phyloP scores from a whole-genome alignment of 192 early-diverging fungal genomes.

The Chytriomyces sp. region DNA sequence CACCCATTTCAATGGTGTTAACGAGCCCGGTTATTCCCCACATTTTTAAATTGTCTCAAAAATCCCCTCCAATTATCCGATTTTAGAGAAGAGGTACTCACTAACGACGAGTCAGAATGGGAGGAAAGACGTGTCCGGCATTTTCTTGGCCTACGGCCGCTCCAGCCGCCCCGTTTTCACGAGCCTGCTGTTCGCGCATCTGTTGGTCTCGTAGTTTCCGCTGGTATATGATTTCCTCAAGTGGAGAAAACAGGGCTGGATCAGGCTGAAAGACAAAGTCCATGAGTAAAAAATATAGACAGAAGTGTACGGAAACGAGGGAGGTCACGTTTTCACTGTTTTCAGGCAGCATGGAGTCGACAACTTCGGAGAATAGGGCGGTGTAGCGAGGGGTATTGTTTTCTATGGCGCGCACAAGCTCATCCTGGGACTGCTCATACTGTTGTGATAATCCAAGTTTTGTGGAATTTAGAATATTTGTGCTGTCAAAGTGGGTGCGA shows the following conservation, averaged over 20 bases:
- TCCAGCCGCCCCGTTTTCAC: too few species aligned
- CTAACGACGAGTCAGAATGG: slow-evolving; percentile 84
- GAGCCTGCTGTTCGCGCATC: too few species aligned
- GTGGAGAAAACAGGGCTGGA: slow-evolving; percentile 69
- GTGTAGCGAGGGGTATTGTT: slow-evolving; percentile 87
- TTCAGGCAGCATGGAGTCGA: slow-evolving; percentile 67
- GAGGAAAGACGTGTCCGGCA: too few species aligned
- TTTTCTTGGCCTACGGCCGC: too few species aligned
- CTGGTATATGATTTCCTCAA: slow-evolving; percentile 89
- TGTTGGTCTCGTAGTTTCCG: slow-evolving; percentile 61
- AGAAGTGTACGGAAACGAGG: not conserved
- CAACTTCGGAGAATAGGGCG: slow-evolving; percentile 73
- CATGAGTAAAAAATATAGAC: not conserved
- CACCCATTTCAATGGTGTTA: too few species aligned
- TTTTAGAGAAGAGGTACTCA: slow-evolving; percentile 47
- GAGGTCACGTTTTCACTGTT: slow-evolving; percentile 34
- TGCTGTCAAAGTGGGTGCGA: not conserved
- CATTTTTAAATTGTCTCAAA: not conserved
- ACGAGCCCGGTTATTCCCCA: not conserved
- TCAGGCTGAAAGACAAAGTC: slow-evolving; percentile 20
- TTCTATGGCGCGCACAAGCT: slow-evolving; percentile 64
- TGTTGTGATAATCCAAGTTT: slow-evolving; percentile 19
- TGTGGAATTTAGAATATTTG: too few species aligned
- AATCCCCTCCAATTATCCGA: too few species aligned
- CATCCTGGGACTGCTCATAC: slow-evolving; percentile 40